Evolutionary conservation across 345 rosid genomes (phyloP).

Genomic region (Adansonia digitata): DNA sequence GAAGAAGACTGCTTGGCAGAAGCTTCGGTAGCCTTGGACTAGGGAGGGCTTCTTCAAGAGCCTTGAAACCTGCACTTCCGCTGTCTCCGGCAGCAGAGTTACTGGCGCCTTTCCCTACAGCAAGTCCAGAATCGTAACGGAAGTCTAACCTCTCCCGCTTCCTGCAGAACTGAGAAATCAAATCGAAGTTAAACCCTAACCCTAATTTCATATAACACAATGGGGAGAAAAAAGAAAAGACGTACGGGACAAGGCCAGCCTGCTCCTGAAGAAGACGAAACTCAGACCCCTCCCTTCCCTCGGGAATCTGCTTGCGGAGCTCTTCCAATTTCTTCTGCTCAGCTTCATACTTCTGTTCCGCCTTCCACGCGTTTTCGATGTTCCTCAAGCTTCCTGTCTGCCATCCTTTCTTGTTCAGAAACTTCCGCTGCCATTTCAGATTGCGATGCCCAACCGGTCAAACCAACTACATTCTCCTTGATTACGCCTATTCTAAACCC

Average conservation of each 20-base stretch:
- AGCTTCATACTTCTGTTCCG: slow-evolving; percentile 89
- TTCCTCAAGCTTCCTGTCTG: slow-evolving; percentile 93
- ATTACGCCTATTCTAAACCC: too few relatives aligned
- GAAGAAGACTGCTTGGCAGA: slow-evolving; percentile 37
- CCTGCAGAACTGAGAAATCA: slow-evolving; percentile 27
- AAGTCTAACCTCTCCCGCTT: slow-evolving; percentile 95
- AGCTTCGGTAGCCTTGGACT: slow-evolving; percentile 14
- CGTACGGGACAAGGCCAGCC: slow-evolving; percentile 90
- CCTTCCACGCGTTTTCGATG: slow-evolving; percentile 96
- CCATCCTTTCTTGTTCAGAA: slow-evolving; percentile 99
- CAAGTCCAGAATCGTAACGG: slow-evolving; percentile 81
- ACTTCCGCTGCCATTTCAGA: too few relatives aligned
- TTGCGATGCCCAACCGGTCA: too few relatives aligned
- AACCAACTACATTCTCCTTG: too few relatives aligned
- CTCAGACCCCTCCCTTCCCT: slow-evolving; percentile 81
- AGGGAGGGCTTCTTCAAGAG: slow-evolving; percentile 47
- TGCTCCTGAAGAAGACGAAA: slow-evolving; percentile 88
- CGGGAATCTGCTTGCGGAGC: slow-evolving; percentile 83
- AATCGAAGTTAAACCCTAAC: slow-evolving; percentile 18
- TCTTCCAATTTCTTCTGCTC: slow-evolving; percentile 94
- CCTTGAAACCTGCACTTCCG: slow-evolving; percentile 61
- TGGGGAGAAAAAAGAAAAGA: not conserved
- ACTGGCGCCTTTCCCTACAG: slow-evolving; percentile 62
- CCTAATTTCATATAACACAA: not conserved
- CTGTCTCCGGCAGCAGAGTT: slow-evolving; percentile 28